phyloP scores from a whole-genome alignment of 1,284 basidiomycete genomes.

The Apiotrichum veenhuisii region DNA sequence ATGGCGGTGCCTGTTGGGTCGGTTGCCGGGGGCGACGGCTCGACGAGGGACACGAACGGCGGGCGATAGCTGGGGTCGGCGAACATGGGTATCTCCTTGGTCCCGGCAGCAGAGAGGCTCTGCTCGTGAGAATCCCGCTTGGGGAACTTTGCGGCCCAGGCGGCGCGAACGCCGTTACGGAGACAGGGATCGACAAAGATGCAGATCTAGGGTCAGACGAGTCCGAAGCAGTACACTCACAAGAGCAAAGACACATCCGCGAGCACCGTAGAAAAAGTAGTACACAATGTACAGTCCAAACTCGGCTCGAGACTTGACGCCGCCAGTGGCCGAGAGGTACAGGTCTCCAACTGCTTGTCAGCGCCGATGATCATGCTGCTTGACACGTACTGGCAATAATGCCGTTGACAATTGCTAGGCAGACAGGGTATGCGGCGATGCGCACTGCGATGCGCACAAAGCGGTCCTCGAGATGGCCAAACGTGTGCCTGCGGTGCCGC shows the following conservation, averaged over 20 bases:
- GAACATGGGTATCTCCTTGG: neutral
- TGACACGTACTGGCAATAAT: constrained; percentile 21
- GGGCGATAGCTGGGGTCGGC: neutral
- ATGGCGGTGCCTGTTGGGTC: neutral
- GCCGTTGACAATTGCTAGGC: constrained; percentile 25
- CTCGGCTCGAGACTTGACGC: constrained; percentile 4
- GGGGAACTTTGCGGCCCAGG: constrained; percentile 8
- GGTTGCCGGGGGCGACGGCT: neutral
- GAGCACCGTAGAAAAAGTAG: constrained; percentile 20
- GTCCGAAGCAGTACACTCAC: neutral
- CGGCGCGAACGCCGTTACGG: constrained; percentile 7
- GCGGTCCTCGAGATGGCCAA: constrained; percentile 18
- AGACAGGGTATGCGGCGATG: constrained; percentile 27
- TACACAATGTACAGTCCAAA: constrained; percentile 22
- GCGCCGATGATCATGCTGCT: neutral
- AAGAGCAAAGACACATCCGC: constrained; percentile 15
- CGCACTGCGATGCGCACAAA: constrained; percentile 24
- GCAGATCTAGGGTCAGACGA: neutral
- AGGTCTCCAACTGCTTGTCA: constrained; percentile 16
- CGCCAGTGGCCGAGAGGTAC: constrained; percentile 14
- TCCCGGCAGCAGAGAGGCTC: neutral
- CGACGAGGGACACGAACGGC: neutral
- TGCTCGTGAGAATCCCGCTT: neutral
- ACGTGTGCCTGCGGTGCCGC: constrained; percentile 3
- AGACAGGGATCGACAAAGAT: constrained; percentile 19